These are phyloP conservation scores for Fusarium xylarioides DNA, from an alignment of 2,329 filamentous ascomycete genomes.

Conservation along the genomic window DNA sequence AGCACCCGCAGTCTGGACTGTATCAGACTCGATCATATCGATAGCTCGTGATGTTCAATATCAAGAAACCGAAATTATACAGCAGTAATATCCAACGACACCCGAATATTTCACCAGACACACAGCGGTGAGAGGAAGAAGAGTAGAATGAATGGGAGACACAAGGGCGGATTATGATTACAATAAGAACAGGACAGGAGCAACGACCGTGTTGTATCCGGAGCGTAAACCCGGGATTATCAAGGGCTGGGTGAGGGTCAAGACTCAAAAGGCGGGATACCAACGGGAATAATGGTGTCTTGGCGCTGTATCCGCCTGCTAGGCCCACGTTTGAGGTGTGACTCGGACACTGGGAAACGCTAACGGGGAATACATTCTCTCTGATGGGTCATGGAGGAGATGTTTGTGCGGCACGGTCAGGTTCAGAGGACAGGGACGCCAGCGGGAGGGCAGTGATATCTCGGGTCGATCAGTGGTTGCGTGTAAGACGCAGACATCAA, in stretches of 20 bases:
- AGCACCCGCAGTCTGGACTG: conserved; percentile 3
- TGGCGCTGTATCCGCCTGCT: conserved; percentile 32
- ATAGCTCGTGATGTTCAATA: neutral
- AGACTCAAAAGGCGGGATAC: conserved; percentile 37
- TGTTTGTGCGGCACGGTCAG: conserved; percentile 21
- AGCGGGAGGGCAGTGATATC: neutral
- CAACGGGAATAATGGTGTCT: conserved; percentile 40
- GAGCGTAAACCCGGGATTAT: conserved; percentile 36
- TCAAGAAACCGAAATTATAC: neutral
- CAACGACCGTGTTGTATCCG: conserved; percentile 15
- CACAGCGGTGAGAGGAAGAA: neutral
- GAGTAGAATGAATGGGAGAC: neutral
- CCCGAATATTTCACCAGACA: neutral
- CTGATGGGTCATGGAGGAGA: conserved; percentile 14
- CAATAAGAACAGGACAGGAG: conserved; percentile 12
- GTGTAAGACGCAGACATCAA: neutral
- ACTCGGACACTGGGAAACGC: conserved; percentile 27
- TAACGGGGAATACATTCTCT: conserved; percentile 22
- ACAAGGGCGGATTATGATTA: conserved; percentile 1
- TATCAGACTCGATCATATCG: conserved; percentile 24
- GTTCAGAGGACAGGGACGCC: neutral
- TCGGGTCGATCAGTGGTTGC: neutral
- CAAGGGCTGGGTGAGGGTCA: conserved; percentile 31
- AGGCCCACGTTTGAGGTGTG: conserved; percentile 26
- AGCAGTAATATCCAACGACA: neutral